Evolutionary conservation across 768 basidiomycete genomes (phyloP), one percentile per base, ranked within the genome.

Genomic region (Panaeolus cyanescens): DNA sequence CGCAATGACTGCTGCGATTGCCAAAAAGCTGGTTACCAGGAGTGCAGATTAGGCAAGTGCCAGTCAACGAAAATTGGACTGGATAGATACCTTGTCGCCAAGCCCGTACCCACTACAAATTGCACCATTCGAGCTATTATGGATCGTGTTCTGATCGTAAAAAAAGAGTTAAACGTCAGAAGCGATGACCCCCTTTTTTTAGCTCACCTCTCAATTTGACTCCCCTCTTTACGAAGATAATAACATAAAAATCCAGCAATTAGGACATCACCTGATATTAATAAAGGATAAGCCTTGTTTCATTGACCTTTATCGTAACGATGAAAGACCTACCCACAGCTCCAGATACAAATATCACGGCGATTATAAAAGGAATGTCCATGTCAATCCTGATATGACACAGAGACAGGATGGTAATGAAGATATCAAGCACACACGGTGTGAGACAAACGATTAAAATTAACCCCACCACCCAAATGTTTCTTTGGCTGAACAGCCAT

Each of bases 401-500:
- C 13, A 50, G 3, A 15, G 45, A 25, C 15, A 37, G 32, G n/a
- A 53, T 34, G 45, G 56, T 60, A 32, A 56, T 55, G 9, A 64
- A 33, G 22, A 64, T 60, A 34, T 59, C 59, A 25, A 64, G 33
- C 15, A 56, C 59, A 20, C 50, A 56, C 4, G 55, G 50, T 17
- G 32, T 45, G 10, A 64, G 55, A 50, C 62, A 64, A 22, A 64
- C 20, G 3, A 30, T 28, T 10, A 60, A 32, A 6, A 64, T 30
- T 13, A 54, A 32, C 25, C 59, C 62, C 8, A 64, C 62, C 2
- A 64, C 56, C 25, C 45, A 25, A 7, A 20, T 37, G 25, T 60
- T 60, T 53, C 37, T 58, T 17, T 36, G 32, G 59, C 62, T 64
- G 31, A 64, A 60, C 32, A 60, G 20, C 59, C 59, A 64, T 39